Evolutionary conservation across 2,329 filamentous ascomycete genomes (phyloP), one percentile per base, ranked within the genome.

Genomic region (Byssoonygena ceratinophila): DNA sequence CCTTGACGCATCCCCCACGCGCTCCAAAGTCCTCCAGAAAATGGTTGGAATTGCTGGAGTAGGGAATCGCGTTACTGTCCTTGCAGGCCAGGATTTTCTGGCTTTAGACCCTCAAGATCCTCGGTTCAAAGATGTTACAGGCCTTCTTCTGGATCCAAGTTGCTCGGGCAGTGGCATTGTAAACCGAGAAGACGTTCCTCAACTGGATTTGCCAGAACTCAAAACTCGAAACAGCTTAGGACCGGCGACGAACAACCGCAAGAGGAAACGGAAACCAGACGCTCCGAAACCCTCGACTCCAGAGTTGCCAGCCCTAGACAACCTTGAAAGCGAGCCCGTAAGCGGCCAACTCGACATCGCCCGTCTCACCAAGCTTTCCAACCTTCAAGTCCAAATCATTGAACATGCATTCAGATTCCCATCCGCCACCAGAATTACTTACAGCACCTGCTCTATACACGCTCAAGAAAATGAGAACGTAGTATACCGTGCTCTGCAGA

Each of bases 151-250:
- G 1, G 92, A 98, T 64, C 92, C 92, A 0, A 95, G 88, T 65
- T 98, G 92, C 66, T 96, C 90, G 1, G 92, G 92, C 0, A 96
- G 88, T 64, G 92, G 92, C 0, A 98, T 98, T 52, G 81, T 96
- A 22, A 87, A 90, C 1, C 79, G 92, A 18, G 89, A 96, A 60
- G 86, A 89, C 43, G 79, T 83, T 65, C 82, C 87, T 3, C 70
- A 78, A 57, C 67, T 92, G 37, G 75, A 83, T 56, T 73, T 94
- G 1, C 81, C 75, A 54, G 59, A 27, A 57, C 59, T 40, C 54
- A 56, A 51, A 43, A 18, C 47, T 16, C 41, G 32, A 41, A 41
- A 27, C 47, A 32, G 51, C 56, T 52, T 20, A 23, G 20, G 22
- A 20, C 54, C 23, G 46, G 55, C 18, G 56, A 51, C 27, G 60